A percentile compares a stretch with the other conserved stretches of the same genome.
phyloP scores from a whole-genome alignment of 1,284 basidiomycete genomes.

The Sporisorium sorghi region DNA sequence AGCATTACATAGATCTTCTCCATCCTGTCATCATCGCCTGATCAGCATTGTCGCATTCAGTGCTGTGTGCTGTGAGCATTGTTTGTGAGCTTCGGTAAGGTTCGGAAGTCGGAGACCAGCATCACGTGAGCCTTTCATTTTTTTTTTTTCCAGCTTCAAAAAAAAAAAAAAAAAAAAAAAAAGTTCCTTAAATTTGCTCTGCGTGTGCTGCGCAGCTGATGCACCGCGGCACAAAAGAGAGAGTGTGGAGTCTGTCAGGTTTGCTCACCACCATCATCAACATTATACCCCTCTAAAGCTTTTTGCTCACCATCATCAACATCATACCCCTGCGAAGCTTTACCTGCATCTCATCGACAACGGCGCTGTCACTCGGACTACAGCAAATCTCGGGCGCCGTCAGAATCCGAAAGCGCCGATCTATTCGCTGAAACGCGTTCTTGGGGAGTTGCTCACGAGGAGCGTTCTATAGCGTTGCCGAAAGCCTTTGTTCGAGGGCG shows the following conservation, averaged over 20 bases:
- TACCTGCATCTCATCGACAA: too few species aligned
- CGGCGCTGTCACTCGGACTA: too few species aligned
- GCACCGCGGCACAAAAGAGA: not conserved
- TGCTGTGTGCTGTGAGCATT: not conserved
- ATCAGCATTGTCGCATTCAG: not conserved
- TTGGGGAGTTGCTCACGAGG: too few species aligned
- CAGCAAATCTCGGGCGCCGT: too few species aligned
- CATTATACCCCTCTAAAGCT: too few species aligned
- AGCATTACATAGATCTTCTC: not conserved
- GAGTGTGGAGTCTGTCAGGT: not conserved
- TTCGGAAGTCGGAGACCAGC: slow-evolving; percentile 17
- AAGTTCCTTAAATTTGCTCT: not conserved
- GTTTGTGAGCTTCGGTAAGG: not conserved
- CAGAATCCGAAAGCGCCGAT: too few species aligned
- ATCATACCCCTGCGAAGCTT: too few species aligned
- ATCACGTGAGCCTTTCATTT: slow-evolving; percentile 9
- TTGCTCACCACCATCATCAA: too few species aligned
- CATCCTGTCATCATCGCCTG: not conserved
- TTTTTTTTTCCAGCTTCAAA: not conserved
- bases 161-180: not conserved
- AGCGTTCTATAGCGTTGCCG: too few species aligned
- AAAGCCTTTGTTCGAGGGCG: too few species aligned
- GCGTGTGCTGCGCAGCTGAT: not conserved
- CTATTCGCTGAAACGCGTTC: too few species aligned
- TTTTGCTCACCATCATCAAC: too few species aligned